A percentile compares a stretch with the other conserved stretches of the same genome.
Conservation (phyloP, 331 rosid genomes). For the Phaseolus coccineus region DNA sequence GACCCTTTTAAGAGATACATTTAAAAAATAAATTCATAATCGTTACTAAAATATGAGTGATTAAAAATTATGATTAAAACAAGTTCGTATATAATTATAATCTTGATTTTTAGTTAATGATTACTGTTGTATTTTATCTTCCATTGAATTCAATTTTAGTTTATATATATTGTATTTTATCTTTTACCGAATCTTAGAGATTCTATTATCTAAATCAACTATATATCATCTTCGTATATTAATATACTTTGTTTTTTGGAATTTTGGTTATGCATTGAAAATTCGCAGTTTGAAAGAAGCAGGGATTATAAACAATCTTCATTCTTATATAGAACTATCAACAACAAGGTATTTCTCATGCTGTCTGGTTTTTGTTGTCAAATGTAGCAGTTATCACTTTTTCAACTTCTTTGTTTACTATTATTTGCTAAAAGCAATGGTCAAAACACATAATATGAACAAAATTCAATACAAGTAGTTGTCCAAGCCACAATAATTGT, state of each 20-base stretch:
- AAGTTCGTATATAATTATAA: no score
- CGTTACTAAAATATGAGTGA: no score
- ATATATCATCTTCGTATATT: neutral
- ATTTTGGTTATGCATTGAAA: neutral
- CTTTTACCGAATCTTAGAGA: no score
- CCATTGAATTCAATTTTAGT: no score
- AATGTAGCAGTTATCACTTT: neutral
- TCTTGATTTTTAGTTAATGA: no score
- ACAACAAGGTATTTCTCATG: neutral
- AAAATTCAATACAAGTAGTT: conserved; percentile 30
- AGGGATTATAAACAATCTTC: neutral
- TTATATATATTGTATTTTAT: no score
- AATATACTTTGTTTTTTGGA: neutral
- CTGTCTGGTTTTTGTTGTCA: neutral
- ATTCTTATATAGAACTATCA: neutral
- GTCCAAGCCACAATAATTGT: conserved; percentile 36
- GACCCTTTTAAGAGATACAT: no score
- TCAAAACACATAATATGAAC: conserved; percentile 31
- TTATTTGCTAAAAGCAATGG: neutral
- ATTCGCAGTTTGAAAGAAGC: neutral
- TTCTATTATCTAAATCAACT: neutral
- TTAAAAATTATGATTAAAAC: no score
- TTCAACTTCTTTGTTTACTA: neutral
- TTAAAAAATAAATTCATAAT: no score
- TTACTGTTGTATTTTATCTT: no score